Base-by-base conservation (phyloP, 495 filamentous ascomycete genomes). In the Aspergillus affinis region DNA sequence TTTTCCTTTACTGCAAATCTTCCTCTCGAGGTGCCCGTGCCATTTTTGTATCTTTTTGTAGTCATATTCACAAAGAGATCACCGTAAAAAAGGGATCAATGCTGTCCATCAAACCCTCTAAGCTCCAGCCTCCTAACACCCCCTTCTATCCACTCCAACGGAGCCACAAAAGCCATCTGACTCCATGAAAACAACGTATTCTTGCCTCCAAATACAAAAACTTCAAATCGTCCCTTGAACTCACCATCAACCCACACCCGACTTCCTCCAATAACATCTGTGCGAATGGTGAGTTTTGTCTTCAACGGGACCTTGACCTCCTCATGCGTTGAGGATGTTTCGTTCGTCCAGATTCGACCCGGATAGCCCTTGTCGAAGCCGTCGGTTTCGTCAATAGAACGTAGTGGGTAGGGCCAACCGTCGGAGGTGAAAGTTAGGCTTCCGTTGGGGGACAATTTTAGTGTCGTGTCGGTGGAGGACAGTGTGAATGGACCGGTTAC, bases 91-190 rank as follows among this genome's bases (percentile, higher is more conserved):
- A 53, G n/a, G 12, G 19, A 20, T 5, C 36, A 48, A 36, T 58
- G 15, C 47, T 58, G n/a, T 8, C 55, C 47, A 44, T 51, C 19
- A 17, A 51, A 58, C 2, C 30, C 55, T 23, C 29, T 44, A 6
- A 58, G 26, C 0, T 26, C 18, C 47, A 58, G 19, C 15, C 47
- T 27, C 47, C 26, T 23, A 13, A 60, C 10, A 58, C 6, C 18
- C 30, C 44, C 51, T 6, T 50, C 49, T 9, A 68, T 26, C 44
- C 55, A 60, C 4, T 80, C 70, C 18, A 84, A 47, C 3, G 82
- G 82, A 6, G 82, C 81, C 12, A 84, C 81, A 64, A 84, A 80
- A 10, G 82, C 81, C 82, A 84, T 84, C 62, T 83, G 82, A 53
- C 78, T 81, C 82, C 82, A 84, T 6, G 78, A 81, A 49, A 79